Evolutionary conservation across 2,329 filamentous ascomycete species (phyloP), one percentile per base, ranked within the genome.

Genomic region (Aschersonia sp.): DNA sequence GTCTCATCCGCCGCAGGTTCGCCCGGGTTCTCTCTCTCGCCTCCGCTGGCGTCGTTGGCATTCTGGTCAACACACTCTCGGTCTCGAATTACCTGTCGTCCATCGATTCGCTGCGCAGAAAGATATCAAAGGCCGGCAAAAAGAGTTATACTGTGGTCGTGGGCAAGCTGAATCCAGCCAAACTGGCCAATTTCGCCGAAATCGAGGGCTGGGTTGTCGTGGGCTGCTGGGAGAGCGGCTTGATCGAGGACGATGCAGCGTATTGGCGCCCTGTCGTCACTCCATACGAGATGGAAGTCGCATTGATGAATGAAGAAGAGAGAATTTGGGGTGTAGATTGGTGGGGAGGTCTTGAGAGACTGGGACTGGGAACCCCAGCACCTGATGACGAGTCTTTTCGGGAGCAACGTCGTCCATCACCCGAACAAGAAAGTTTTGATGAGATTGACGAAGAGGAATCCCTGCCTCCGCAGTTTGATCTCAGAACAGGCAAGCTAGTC

Each of bases 121-220:
- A 81, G 51, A 94, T 98, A 54, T 74, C 78, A 0, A 74, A 72
- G 0, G 85, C 87, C 0, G 89, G 88, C 9, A 97, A 97, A 69
- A 98, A 97, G 68, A 84, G 79, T 61, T 98, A 98, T 63, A 87
- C 90, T 2, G 87, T 98, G 44, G 92, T 98, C 2, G 92, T 98
- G 0, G 92, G 92, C 50, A 97, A 97, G 63, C 73, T 98, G 30
- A 98, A 97, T 59, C 83, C 89, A 0, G 90, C 89, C 39, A 98
- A 98, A 63, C 74, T 98, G 29, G 92, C 92, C 45, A 98, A 98
- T 64, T 98, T 98, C 66, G 79, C 84, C 49, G 92, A 98, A 63
- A 79, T 98, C 5, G 90, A 88, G 42, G 90, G 88, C 12, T 98
- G 92, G 92, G 88, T 97, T 0, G 88, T 97, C 0, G 86, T 98